Percentiles rank a stretch among this genome's conserved stretches.
Conservation (phyloP, 225 moss, liverwort and hornwort species). For the Physcomitrium patens region DNA sequence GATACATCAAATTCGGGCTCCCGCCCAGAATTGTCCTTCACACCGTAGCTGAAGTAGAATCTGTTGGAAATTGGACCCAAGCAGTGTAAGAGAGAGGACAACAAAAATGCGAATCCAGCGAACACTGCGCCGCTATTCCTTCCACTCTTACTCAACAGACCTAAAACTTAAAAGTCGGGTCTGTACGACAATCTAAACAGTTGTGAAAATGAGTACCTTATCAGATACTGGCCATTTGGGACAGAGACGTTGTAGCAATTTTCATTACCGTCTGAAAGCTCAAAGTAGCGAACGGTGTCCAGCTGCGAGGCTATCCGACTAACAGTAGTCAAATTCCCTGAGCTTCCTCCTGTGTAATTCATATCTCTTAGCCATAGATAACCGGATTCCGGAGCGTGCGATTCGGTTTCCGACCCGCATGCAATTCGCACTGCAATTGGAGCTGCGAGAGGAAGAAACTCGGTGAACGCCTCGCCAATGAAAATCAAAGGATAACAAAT, state of each 20-base stretch:
- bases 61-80: conserved; percentile 22
- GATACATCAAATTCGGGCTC: conserved; percentile 96
- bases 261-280: conserved; percentile 35
- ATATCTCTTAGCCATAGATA: conserved; percentile 64
- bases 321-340: conserved; percentile 60
- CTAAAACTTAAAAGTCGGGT: no score
- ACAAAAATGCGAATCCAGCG: neutral
- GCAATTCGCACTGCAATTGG: conserved; percentile 62
- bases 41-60: conserved; percentile 71
- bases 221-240: conserved; percentile 70
- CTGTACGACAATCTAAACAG: neutral
- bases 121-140: no score
- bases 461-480: neutral
- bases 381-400: conserved; percentile 43
- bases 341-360: conserved; percentile 78
- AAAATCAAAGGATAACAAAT: neutral
- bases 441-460: conserved; percentile 21
- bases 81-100: neutral
- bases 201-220: conserved; percentile 29
- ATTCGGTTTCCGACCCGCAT: conserved; percentile 61
- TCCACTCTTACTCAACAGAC: no score
- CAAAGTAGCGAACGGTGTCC: no score
- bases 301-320: conserved; percentile 23
- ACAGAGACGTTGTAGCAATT: conserved; percentile 84
- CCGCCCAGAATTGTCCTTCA: conserved; percentile 60